Evolutionary conservation across 2,329 filamentous ascomycete species (phyloP).

Genomic region (Aplosporella prunicola): DNA sequence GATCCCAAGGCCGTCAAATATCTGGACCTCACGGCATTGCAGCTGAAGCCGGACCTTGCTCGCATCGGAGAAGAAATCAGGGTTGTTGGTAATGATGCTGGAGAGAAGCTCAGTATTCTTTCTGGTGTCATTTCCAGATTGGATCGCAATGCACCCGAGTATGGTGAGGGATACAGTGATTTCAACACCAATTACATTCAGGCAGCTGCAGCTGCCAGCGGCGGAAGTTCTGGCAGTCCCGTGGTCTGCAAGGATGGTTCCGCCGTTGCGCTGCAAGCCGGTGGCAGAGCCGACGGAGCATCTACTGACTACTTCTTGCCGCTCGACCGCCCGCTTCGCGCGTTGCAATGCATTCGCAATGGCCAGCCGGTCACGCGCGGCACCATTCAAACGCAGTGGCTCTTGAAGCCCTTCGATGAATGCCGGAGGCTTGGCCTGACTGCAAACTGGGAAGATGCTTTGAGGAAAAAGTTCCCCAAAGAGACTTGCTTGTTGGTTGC

Average conservation of each 20-base stretch:
- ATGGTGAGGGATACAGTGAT: slow-evolving; percentile 95
- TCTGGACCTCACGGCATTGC: slow-evolving; percentile 76
- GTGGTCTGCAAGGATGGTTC: slow-evolving; percentile 92
- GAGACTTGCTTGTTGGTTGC: slow-evolving; percentile 97
- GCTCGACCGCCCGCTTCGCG: slow-evolving; percentile 78
- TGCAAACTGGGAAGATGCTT: slow-evolving; percentile 74
- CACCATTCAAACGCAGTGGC: slow-evolving; percentile 96
- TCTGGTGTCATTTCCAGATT: slow-evolving; percentile 95
- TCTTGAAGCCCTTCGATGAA: slow-evolving; percentile 95
- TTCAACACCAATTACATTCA: slow-evolving; percentile 98
- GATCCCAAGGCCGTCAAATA: slow-evolving; percentile 95
- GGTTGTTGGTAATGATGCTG: slow-evolving; percentile 96
- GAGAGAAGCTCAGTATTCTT: slow-evolving; percentile 94
- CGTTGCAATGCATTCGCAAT: slow-evolving; percentile 74
- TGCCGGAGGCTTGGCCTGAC: slow-evolving; percentile 81
- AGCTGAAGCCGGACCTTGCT: slow-evolving; percentile 76
- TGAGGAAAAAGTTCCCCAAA: slow-evolving; percentile 74
- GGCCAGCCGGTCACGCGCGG: slow-evolving; percentile 71
- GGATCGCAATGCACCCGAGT: slow-evolving; percentile 93
- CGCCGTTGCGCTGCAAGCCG: slow-evolving; percentile 87
- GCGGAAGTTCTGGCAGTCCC: slow-evolving; percentile 94
- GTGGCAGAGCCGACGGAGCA: slow-evolving; percentile 85
- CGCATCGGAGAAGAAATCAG: slow-evolving; percentile 84
- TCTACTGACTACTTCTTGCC: slow-evolving; percentile 97
- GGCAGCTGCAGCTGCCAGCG: slow-evolving; percentile 91